Base-by-base conservation (phyloP, 192 early-diverging fungal species). In the Coemansia sp. region DNA sequence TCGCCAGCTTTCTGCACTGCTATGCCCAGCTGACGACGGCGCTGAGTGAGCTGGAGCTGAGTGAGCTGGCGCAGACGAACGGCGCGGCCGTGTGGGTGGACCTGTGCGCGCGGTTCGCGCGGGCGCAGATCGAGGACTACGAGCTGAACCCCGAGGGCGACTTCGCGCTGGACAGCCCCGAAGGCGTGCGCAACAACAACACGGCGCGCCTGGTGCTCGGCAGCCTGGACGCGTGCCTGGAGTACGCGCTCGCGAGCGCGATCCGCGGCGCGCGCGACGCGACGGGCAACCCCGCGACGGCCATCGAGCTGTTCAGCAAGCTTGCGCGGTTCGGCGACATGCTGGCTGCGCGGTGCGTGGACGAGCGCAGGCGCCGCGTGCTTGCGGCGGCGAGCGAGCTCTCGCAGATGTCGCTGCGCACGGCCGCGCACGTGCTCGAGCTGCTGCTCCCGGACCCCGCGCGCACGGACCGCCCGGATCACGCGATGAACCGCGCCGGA, bases 121-220 rank as follows among this genome's bases (percentile, higher is more conserved):
- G 74, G 10, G 71, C 81, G 0, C 84, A 85, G 35, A 58, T 87
- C n/a, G 83, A 84, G 30, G 88, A 91, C 50, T 91, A 83, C 66
- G 84, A 77, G 51, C 60, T 91, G 5, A 83, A 89, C 18, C 80
- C 81, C 16, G 65, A 82, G 0, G 81, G 88, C n/a, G 85, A 88
- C 45, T 89, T 84, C 38, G 78, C 82, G 42, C 80, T 83, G 33
- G 62, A 51, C 3, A 78, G 65, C 22, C 75, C 73, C 45, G 73
- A 60, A 2, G 88, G 88, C 0, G 62, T 77, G 31, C 75, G 84
- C 7, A 87, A 87, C 61, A 74, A 80, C 47, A 80, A 74, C 54
- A 81, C 73, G 6, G 77, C 82, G 2, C 58, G 56, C 0, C 38
- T 89, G 18, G 63, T 88, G 5, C 54, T 82, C 27, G 87, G 87